These are phyloP conservation scores for Suaeda aralocaspica DNA, from an alignment of 148 eudicot genomes.

Conservation along the genomic window DNA sequence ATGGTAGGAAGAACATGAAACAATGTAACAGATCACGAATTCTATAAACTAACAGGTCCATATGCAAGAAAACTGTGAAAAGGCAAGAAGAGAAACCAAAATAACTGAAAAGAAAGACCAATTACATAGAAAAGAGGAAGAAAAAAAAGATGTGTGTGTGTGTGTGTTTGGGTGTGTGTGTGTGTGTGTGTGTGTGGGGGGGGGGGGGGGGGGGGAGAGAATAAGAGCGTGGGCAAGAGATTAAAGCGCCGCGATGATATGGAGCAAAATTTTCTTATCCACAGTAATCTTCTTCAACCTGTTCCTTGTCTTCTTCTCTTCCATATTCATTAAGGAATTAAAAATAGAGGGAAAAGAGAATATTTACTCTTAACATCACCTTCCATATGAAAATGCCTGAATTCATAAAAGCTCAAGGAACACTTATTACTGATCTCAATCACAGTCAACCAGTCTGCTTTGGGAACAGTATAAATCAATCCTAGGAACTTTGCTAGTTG, in stretches of 20 bases:
- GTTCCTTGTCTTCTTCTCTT: not conserved
- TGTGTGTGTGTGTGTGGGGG: too few relatives aligned
- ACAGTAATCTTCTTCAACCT: too few relatives aligned
- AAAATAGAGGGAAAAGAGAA: not conserved
- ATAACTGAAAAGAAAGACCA: not conserved
- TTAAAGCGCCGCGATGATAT: not conserved
- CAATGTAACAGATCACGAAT: too few relatives aligned
- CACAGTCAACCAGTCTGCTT: not conserved
- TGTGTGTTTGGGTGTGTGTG: too few relatives aligned
- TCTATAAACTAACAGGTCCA: not conserved
- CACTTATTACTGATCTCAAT: not conserved
- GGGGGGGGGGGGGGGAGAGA: not conserved
- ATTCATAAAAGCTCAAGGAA: not conserved
- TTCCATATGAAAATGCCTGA: not conserved
- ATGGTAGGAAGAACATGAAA: too few relatives aligned
- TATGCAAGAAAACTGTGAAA: not conserved
- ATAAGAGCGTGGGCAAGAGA: not conserved
- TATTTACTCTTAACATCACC: not conserved
- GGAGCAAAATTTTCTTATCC: not conserved
- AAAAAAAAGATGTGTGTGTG: not conserved
- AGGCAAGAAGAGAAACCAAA: not conserved
- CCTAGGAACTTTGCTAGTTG: not conserved
- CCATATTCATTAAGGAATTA: not conserved
- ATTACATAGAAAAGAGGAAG: not conserved
- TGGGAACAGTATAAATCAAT: not conserved